phyloP scores from a whole-genome alignment of 805 yeast genomes.

The Candida ovalis region DNA sequence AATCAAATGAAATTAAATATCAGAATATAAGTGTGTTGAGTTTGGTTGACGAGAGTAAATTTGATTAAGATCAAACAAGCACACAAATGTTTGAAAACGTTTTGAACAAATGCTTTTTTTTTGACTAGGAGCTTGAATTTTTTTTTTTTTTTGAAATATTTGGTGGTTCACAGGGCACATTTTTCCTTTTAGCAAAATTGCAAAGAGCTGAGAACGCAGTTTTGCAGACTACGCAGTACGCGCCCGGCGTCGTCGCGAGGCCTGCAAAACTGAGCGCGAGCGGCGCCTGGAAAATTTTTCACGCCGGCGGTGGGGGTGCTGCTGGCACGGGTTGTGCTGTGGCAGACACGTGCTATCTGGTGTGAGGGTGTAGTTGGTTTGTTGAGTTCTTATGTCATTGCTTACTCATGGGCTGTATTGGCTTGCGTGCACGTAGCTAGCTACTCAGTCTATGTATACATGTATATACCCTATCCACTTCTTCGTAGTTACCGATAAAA shows the following conservation, averaged over 20 bases:
- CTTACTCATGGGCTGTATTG: no score
- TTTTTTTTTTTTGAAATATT: background rate
- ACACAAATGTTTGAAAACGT: background rate
- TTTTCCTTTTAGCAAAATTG: background rate
- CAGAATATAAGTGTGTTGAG: background rate
- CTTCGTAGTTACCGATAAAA: background rate
- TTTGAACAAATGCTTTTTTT: background rate
- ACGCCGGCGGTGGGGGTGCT: background rate
- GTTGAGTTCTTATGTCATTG: background rate
- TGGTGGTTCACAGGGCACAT: background rate
- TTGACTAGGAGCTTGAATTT: background rate
- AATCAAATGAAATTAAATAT: background rate
- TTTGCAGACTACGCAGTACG: no score
- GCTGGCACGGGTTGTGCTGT: slow-evolving; percentile 3
- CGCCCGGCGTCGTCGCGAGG: background rate
- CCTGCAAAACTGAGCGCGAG: background rate
- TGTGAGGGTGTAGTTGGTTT: background rate
- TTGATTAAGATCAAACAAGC: background rate
- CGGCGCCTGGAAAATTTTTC: background rate
- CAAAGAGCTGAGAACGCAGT: no score
- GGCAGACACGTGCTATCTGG: background rate
- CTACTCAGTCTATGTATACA: no score
- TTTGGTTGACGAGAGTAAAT: background rate
- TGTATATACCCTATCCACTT: no score
- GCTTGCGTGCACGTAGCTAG: no score